Evolutionary conservation across 495 filamentous ascomycete species (phyloP).

Genomic region (Neurospora discreta): DNA sequence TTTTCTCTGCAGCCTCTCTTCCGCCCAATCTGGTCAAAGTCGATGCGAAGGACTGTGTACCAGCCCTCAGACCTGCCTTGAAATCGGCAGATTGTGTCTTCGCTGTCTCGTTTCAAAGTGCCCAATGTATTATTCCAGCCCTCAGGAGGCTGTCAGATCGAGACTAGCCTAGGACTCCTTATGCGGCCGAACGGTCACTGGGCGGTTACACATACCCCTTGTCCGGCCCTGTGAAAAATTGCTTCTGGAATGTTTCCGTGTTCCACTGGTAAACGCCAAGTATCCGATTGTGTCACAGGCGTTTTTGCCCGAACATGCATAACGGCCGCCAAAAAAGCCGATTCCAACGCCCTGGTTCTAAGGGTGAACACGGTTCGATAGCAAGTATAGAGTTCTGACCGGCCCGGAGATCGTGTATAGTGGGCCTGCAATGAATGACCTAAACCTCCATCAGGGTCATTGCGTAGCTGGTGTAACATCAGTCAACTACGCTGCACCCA

Average conservation of each 20-base stretch:
- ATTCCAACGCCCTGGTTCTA: neutral
- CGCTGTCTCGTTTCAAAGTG: neutral
- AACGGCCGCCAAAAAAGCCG: neutral
- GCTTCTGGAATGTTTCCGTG: neutral
- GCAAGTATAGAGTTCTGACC: neutral
- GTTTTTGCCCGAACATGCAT: neutral
- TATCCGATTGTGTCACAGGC: neutral
- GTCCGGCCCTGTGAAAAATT: neutral
- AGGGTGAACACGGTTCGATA: neutral
- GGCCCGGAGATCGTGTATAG: neutral
- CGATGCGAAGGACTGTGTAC: neutral
- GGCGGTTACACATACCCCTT: neutral
- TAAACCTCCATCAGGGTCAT: neutral
- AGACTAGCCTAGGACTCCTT: neutral
- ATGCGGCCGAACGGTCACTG: neutral
- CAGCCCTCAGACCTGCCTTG: neutral
- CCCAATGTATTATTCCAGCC: neutral
- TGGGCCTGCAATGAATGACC: neutral
- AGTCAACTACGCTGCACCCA: slow-evolving; percentile 42
- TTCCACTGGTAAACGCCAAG: neutral
- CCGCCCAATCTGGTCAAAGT: neutral
- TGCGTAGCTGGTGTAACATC: neutral
- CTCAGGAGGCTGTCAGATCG: neutral
- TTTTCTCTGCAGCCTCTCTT: neutral
- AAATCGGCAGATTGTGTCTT: neutral